Evolutionary conservation across 2,329 filamentous ascomycete genomes (phyloP).

Genomic region (Mollisia scopiformis): DNA sequence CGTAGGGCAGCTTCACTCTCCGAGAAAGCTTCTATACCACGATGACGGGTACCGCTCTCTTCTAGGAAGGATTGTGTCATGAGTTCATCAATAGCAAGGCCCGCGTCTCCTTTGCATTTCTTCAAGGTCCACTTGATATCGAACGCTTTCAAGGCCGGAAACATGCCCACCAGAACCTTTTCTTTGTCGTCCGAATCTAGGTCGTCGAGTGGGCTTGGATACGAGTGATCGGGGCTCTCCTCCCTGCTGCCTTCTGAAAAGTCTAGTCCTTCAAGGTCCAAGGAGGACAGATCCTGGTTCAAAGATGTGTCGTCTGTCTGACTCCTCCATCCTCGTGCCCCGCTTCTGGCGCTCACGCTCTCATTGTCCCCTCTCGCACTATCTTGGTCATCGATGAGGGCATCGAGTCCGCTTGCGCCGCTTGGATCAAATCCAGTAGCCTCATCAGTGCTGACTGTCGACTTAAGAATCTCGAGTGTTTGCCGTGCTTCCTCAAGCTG

Average conservation of each 20-base stretch:
- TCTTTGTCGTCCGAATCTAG: slow-evolving; percentile 65
- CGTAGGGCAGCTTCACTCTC: slow-evolving; percentile 47
- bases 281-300: slow-evolving; percentile 26
- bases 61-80: slow-evolving; percentile 80
- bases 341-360: slow-evolving; percentile 29
- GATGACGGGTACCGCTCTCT: slow-evolving; percentile 63
- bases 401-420: slow-evolving; percentile 58
- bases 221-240: slow-evolving; percentile 36
- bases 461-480: slow-evolving; percentile 68
- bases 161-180: slow-evolving; percentile 67
- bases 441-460: slow-evolving; percentile 68
- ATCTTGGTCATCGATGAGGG: slow-evolving; percentile 21
- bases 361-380: slow-evolving; percentile 18
- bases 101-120: slow-evolving; percentile 68
- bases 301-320: slow-evolving; percentile 35
- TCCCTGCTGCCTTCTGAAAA: slow-evolving; percentile 48
- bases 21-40: slow-evolving; percentile 83
- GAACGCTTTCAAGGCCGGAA: slow-evolving; percentile 67
- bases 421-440: slow-evolving; percentile 78
- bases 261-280: slow-evolving; percentile 31
- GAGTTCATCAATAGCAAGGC: slow-evolving; percentile 75
- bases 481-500: slow-evolving; percentile 57
- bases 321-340: slow-evolving; percentile 29
- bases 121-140: slow-evolving; percentile 69
- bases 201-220: slow-evolving; percentile 36